Evolutionary conservation across 106 monocot species (phyloP), one percentile per base, ranked within the genome.

Genomic region (Dendrobium nobile): DNA sequence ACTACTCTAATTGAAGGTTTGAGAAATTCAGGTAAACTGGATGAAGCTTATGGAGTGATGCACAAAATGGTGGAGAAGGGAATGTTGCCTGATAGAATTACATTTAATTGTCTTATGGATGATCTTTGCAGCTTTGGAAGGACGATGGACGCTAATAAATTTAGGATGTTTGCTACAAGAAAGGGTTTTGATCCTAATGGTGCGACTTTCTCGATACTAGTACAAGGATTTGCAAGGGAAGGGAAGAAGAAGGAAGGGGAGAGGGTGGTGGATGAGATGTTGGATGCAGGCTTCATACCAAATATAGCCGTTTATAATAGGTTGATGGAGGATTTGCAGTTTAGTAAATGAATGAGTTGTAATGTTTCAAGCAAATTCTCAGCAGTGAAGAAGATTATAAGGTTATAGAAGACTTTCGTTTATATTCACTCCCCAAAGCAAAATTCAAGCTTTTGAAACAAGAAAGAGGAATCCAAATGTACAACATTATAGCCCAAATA

Each of bases 231-330:
- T 83, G 86, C 87, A 9, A 88, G 85, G 75, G 95, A 99, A 79
- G 91, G 91, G 78, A 92, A 80, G 77, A 88, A 20, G 26, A 88
- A 82, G 27, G 92, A 99, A 72, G 98, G 91, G 19, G 85, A 88
- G 67, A 51, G 19, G 54, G 84, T 99, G 44, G 85, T 99, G 72
- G 87, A 99, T 81, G 92, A 91, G 80, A 99, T 99, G 98, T 44
- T 99, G 70, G 95, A 99, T 83, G 80, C 44, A 17, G 95, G 85
- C 19, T 88, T 90, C 68, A 82, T 99, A 84, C 82, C 84, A 27
- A 91, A 91, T 41, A 99, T 99, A 77, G 85, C 88, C 24, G 86
- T 81, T 75, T 95, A 99, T 79, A 99, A 99, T 48, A 73, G 47
- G 64, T 85, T 91, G 42, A 86, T 89, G 90, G 82, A 86, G 77